Evolutionary conservation across 345 rosid genomes (phyloP).

Genomic region (Eucalyptus curtisii): DNA sequence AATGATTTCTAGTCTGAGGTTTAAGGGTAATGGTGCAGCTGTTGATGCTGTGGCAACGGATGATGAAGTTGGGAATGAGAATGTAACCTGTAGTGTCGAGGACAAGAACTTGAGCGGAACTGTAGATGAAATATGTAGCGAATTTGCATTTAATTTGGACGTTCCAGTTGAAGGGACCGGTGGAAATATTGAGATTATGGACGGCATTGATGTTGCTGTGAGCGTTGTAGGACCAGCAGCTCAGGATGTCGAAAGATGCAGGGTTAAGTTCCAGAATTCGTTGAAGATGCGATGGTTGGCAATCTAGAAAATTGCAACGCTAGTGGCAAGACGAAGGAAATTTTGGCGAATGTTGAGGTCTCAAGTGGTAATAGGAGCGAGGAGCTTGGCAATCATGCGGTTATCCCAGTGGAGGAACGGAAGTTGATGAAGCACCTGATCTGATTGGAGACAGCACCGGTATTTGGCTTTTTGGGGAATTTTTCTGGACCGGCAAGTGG

Average conservation of each 20-base stretch:
- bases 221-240: background rate
- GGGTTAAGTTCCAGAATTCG: background rate
- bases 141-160: background rate
- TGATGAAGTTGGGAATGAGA: background rate
- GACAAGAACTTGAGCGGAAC: background rate
- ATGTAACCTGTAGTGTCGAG: background rate
- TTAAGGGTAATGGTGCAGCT: constrained; percentile 1
- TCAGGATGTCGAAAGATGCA: background rate
- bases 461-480: constrained; percentile 39
- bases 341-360: background rate
- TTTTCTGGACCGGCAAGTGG: constrained; percentile 20
- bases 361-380: background rate
- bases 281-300: background rate
- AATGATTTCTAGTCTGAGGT: background rate
- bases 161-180: background rate
- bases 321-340: background rate
- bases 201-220: background rate
- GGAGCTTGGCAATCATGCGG: background rate
- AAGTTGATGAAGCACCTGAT: constrained; percentile 7
- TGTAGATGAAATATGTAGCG: background rate
- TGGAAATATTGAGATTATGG: background rate
- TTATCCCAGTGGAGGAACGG: constrained; percentile 1
- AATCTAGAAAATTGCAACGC: background rate
- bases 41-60: background rate
- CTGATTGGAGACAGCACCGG: background rate